Base-by-base conservation (phyloP, 108 stramenopile genomes). In the Pseudonitzschia pungens region DNA sequence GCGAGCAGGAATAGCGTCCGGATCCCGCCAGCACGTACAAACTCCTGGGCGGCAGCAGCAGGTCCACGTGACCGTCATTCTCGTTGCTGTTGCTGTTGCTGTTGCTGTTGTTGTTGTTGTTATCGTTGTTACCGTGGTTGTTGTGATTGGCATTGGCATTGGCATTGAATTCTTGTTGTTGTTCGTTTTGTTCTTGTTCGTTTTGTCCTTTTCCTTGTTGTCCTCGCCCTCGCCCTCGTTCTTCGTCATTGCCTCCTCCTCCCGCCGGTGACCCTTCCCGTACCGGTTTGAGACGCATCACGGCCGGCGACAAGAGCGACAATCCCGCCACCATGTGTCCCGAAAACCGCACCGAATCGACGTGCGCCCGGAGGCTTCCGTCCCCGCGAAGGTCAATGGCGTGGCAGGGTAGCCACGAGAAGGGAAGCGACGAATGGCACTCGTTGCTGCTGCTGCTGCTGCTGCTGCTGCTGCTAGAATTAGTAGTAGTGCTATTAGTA, bases 301-400 rank as follows among this genome's bases (percentile, higher is more conserved):
- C 86, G 31, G 81, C 68, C 43, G 88, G 71, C 41, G 83, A 84
- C 53, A 91, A 65, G 20, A 97, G 75, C 1, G 90, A 91, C 20
- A 97, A 33, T n/a, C 96, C 96, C 6, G 96, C 92, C 10, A 97
- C 94, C 16, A 94, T 55, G 41, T 84, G 78, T 33, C 96, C 96
- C 40, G 92, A 93, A 64, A 95, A 97, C 68, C 91, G 89, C 41
- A 95, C 81, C 29, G 91, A 92, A 71, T 97, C 96, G 3, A 97
- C 93, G 76, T 97, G 96, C 41, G 93, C 81, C 28, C 81, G 83
- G 21, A 97, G 75, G 58, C 85, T 75, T 31, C 96, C 96, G 53
- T 92, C 83, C 10, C 68, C 74, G 1, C 79, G 76, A 44, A 93
- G 78, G 72, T 97, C 91, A 67, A 97, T 97, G 12, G 81, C 86